Percentiles rank a stretch among this genome's conserved stretches.
phyloP scores from a whole-genome alignment of 2,329 filamentous ascomycete species.

The Exophiala sp. region DNA sequence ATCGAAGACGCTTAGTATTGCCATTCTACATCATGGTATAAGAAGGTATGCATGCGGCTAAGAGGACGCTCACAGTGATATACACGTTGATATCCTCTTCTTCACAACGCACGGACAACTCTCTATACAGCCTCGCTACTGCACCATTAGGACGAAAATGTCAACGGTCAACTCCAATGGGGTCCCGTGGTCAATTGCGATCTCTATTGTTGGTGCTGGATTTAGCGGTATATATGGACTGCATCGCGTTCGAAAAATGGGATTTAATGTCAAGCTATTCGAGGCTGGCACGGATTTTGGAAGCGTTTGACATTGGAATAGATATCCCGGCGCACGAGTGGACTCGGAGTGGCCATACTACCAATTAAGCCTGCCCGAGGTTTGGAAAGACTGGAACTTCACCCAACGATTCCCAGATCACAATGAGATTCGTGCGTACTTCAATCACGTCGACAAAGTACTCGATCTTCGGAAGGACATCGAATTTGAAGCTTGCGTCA shows the following conservation, averaged over 20 bases:
- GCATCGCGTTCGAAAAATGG: slow-evolving; percentile 33
- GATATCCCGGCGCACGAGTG: slow-evolving; percentile 64
- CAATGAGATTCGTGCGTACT: slow-evolving; percentile 40
- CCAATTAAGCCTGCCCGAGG: slow-evolving; percentile 51
- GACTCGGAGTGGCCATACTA: slow-evolving; percentile 56
- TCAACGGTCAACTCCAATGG: too few species aligned
- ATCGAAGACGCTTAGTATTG: too few species aligned
- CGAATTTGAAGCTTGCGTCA: slow-evolving; percentile 34
- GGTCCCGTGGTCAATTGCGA: slow-evolving; percentile 22
- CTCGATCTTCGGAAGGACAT: slow-evolving; percentile 40
- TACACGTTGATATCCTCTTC: too few species aligned
- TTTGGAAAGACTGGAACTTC: slow-evolving; percentile 48
- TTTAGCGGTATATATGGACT: slow-evolving; percentile 27
- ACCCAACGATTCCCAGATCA: slow-evolving; percentile 39
- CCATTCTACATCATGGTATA: too few species aligned
- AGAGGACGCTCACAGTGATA: too few species aligned
- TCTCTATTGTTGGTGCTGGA: slow-evolving; percentile 24
- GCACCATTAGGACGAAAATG: too few species aligned
- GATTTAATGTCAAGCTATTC: slow-evolving; percentile 34
- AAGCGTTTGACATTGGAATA: slow-evolving; percentile 58
- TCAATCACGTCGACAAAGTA: slow-evolving; percentile 39
- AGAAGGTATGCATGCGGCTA: too few species aligned
- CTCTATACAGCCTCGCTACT: too few species aligned
- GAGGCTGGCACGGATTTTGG: slow-evolving; percentile 37
- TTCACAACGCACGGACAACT: too few species aligned